Conservation (phyloP, 768 basidiomycete species). For the Naganishia randhawae region DNA sequence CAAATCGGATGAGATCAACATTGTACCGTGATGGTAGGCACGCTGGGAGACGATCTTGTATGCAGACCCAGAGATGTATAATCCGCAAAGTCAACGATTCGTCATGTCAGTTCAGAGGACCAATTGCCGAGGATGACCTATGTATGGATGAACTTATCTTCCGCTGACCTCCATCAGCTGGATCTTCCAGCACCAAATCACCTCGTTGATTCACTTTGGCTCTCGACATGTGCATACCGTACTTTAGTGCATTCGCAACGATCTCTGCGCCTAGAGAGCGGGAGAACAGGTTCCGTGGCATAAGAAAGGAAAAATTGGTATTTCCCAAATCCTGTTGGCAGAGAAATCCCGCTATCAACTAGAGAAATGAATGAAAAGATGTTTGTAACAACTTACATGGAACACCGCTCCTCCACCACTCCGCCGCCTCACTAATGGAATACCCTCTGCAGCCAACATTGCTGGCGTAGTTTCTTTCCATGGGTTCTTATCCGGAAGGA, state of each 20-base stretch:
- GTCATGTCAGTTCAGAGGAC: neutral
- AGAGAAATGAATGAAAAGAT: neutral
- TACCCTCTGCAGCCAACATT: constrained; percentile 56
- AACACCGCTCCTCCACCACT: constrained; percentile 96
- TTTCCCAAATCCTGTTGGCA: constrained; percentile 80
- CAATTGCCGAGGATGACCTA: neutral
- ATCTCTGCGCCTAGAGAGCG: constrained; percentile 71
- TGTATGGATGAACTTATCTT: constrained; percentile 69
- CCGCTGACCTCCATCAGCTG: constrained; percentile 52
- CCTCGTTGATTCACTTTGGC: constrained; percentile 83
- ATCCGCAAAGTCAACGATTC: neutral
- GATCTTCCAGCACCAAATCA: constrained; percentile 70
- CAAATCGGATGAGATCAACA: constrained; percentile 83
- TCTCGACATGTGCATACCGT: constrained; percentile 63
- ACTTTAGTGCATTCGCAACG: constrained; percentile 69
- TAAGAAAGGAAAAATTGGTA: constrained; percentile 91
- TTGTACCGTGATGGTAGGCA: constrained; percentile 97
- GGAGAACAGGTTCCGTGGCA: constrained; percentile 76
- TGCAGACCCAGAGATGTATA: constrained; percentile 90
- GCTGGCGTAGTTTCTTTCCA: constrained; percentile 91
- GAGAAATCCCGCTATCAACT: neutral
- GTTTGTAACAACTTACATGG: constrained; percentile 63
- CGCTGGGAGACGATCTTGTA: constrained; percentile 88
- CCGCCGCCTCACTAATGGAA: constrained; percentile 76
- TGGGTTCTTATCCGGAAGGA: constrained; percentile 67